Conservation (phyloP, 2,329 filamentous ascomycete species). For the Penicillium sp. region DNA sequence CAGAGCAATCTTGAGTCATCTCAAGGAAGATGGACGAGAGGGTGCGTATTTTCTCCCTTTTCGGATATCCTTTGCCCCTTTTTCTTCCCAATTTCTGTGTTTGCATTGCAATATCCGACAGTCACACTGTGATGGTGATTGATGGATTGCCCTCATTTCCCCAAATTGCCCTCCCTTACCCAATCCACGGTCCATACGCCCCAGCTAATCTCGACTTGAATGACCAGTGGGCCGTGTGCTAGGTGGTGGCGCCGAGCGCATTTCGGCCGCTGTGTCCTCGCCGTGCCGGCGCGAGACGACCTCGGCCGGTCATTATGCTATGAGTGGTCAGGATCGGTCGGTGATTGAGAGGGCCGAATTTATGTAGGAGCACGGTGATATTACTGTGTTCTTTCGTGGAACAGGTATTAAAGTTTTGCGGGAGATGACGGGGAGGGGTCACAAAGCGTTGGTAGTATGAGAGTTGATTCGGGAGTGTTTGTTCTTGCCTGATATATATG, state of each 20-base stretch:
- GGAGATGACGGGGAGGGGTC: slow-evolving; percentile 26
- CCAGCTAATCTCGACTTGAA: slow-evolving; percentile 12
- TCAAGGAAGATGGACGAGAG: slow-evolving; percentile 41
- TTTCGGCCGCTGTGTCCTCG: slow-evolving; percentile 45
- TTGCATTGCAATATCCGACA: neutral
- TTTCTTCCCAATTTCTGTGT: neutral
- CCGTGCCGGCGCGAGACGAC: slow-evolving; percentile 52
- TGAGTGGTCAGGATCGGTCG: slow-evolving; percentile 51
- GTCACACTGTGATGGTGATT: neutral
- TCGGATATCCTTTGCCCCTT: neutral
- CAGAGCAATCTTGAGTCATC: slow-evolving; percentile 40
- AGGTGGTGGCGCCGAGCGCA: slow-evolving; percentile 52
- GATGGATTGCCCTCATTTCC: neutral
- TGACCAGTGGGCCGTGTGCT: slow-evolving; percentile 52
- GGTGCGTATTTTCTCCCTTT: slow-evolving; percentile 24
- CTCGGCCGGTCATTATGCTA: slow-evolving; percentile 59
- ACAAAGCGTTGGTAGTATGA: neutral
- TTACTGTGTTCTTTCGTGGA: slow-evolving; percentile 59
- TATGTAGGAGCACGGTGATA: slow-evolving; percentile 56
- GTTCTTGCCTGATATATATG: neutral
- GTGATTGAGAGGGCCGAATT: slow-evolving; percentile 45
- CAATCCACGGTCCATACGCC: neutral
- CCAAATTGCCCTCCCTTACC: neutral
- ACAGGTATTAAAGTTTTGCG: slow-evolving; percentile 54
- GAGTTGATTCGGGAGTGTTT: neutral